phyloP scores from a whole-genome alignment of 805 yeast genomes.

The Metschnikowia matae region DNA sequence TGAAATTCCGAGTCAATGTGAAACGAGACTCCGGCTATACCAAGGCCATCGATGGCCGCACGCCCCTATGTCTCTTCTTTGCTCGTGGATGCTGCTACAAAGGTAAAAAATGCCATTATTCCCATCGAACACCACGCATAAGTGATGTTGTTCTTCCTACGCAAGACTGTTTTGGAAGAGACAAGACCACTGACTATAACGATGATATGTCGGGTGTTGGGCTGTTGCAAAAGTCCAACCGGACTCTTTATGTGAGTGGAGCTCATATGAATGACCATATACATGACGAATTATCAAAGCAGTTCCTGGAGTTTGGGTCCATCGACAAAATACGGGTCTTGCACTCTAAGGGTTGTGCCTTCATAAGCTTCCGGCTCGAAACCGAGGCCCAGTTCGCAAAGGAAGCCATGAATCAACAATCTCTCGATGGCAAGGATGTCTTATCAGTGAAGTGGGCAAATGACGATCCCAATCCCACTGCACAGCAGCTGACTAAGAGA shows the following conservation, averaged over 20 bases:
- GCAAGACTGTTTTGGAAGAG: slow-evolving; percentile 90
- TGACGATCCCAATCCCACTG: slow-evolving; percentile 77
- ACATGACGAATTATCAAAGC: slow-evolving; percentile 34
- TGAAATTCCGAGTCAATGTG: slow-evolving; percentile 59
- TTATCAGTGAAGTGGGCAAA: slow-evolving; percentile 82
- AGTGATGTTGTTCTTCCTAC: slow-evolving; percentile 58
- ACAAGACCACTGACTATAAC: slow-evolving; percentile 71
- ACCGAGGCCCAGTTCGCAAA: slow-evolving; percentile 88
- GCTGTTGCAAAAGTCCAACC: slow-evolving; percentile 61
- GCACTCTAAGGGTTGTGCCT: slow-evolving; percentile 65
- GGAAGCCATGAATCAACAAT: slow-evolving; percentile 89
- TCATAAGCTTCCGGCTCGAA: slow-evolving; percentile 67
- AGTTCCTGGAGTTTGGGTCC: slow-evolving; percentile 73
- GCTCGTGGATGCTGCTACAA: slow-evolving; percentile 84
- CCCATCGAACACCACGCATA: slow-evolving; percentile 70
- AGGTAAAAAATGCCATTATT: slow-evolving; percentile 71
- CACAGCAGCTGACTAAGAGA: slow-evolving; percentile 47
- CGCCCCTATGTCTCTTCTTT: slow-evolving; percentile 73
- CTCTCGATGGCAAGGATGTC: slow-evolving; percentile 57
- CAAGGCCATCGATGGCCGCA: slow-evolving; percentile 47
- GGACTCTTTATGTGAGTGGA: slow-evolving; percentile 75
- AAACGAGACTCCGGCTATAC: slow-evolving; percentile 72
- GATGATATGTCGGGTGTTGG: slow-evolving; percentile 97
- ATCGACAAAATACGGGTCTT: slow-evolving; percentile 64
- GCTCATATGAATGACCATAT: slow-evolving; percentile 36